Evolutionary conservation across 1,284 basidiomycete species (phyloP), one percentile per base, ranked within the genome.

Genomic region (Boletus subluridellus): DNA sequence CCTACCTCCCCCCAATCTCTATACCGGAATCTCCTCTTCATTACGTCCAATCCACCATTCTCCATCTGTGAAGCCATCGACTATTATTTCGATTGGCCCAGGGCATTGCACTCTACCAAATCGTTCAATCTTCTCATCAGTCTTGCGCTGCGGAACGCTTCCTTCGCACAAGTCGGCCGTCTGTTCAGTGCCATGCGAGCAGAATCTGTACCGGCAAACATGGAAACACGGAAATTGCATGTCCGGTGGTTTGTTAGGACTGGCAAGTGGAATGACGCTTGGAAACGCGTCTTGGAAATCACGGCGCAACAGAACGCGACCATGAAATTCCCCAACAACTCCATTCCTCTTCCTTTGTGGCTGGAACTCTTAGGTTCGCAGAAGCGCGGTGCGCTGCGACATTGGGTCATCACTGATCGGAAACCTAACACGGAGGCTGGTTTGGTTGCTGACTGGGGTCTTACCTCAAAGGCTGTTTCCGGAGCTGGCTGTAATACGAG

Each of bases 71-170:
- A 66, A 1, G 65, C 80, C n/a, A 60, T 84, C 59, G 77, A 82
- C 64, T 85, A 83, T 64, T 78, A 84, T 62, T 76, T 76, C 45
- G 63, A 74, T 35, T 76, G 77, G 63, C 73, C 77, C 26, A 62
- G 37, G 5, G 24, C 63, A 21, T 64, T 77, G 49, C 81, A 78
- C 54, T 80, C 81, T 12, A 77, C 78, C 42, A 73, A 72, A 42
- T 82, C 84, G 3, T 85, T 80, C 67, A 85, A 85, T 65, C 63
- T 82, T 21, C 75, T 86, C 63, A 76, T 86, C 52, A 63, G 66
- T 45, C 64, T 82, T 28, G 77, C 80, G 4, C 66, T 85, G 56
- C 77, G 77, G 32, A 76, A 76, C 58, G 68, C 72, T 8, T 73
- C 75, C 35, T 79, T 77, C 58, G 78, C 80, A 7, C 73, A 72